A percentile compares a stretch with the other conserved stretches of the same genome.
phyloP scores from a whole-genome alignment of 2,329 filamentous ascomycete genomes.

The Aspergillus sp. region DNA sequence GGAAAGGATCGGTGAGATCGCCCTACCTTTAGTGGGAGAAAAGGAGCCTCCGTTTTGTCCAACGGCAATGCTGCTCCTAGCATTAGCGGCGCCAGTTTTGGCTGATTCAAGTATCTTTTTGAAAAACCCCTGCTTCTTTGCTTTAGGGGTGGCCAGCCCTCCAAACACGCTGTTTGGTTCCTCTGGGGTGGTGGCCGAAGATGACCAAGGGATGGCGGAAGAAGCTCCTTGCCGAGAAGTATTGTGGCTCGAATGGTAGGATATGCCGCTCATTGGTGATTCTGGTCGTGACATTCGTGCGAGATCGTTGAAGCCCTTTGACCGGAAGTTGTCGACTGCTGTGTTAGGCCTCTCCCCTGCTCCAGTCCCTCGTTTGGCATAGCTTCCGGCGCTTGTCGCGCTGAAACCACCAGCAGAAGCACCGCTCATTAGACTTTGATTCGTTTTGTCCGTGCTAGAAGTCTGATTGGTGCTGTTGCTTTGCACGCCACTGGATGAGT shows the following conservation, averaged over 20 bases:
- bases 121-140: slow-evolving; percentile 86
- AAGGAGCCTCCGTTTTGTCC: slow-evolving; percentile 50
- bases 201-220: slow-evolving; percentile 63
- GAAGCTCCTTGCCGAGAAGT: slow-evolving; percentile 57
- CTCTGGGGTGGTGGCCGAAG: slow-evolving; percentile 47
- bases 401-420: slow-evolving; percentile 87
- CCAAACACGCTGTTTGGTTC: slow-evolving; percentile 71
- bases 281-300: slow-evolving; percentile 45
- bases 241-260: slow-evolving; percentile 86
- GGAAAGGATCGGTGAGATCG: slow-evolving; percentile 42
- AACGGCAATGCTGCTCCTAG: slow-evolving; percentile 77
- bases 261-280: slow-evolving; percentile 69
- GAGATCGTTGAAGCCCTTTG: slow-evolving; percentile 40
- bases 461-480: slow-evolving; percentile 66
- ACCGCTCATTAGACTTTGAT: slow-evolving; percentile 90
- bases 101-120: slow-evolving; percentile 93
- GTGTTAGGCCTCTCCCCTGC: slow-evolving; percentile 46
- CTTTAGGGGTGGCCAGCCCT: slow-evolving; percentile 72
- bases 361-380: slow-evolving; percentile 69
- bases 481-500: slow-evolving; percentile 69
- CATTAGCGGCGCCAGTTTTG: slow-evolving; percentile 89
- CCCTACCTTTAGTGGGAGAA: slow-evolving; percentile 52
- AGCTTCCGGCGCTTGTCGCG: slow-evolving; percentile 90
- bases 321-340: slow-evolving; percentile 40
- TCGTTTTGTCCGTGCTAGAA: slow-evolving; percentile 73